phyloP scores from a whole-genome alignment of 805 yeast genomes.

The Saccharomyces paradoxus region DNA sequence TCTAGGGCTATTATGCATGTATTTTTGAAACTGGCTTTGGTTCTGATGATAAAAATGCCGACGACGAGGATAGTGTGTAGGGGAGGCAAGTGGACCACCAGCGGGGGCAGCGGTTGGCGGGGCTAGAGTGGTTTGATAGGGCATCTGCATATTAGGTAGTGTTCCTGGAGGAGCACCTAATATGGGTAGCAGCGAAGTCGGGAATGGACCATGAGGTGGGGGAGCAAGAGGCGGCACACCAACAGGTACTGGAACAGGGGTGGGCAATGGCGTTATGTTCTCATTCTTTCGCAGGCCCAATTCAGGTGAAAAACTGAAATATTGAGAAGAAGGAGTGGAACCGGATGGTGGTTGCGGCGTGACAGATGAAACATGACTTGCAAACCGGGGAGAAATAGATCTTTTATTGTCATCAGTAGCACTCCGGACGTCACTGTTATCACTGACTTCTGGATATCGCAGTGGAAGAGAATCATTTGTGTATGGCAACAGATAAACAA shows the following conservation, averaged over 20 bases:
- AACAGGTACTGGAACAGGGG: neutral
- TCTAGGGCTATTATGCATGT: neutral
- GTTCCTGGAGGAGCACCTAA: neutral
- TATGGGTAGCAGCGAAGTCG: neutral
- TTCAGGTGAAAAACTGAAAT: neutral
- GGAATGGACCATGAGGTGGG: neutral
- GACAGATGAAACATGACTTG: neutral
- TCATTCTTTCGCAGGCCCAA: neutral
- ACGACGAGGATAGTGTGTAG: neutral
- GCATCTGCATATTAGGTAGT: neutral
- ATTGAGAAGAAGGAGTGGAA: neutral
- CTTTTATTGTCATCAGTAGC: neutral
- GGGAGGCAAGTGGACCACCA: neutral
- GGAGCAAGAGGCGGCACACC: neutral
- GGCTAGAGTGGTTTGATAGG: neutral
- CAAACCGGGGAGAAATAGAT: neutral
- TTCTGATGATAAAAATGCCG: neutral
- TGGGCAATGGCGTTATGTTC: neutral
- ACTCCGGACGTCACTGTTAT: neutral
- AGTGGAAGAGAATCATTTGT: neutral
- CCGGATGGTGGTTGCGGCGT: neutral
- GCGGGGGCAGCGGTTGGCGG: neutral
- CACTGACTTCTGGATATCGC: neutral
- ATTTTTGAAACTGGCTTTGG: neutral
- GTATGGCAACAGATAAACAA: slow-evolving; percentile 21